Conservation (phyloP, 2,329 filamentous ascomycete genomes). For the Microcyclospora pomicola region DNA sequence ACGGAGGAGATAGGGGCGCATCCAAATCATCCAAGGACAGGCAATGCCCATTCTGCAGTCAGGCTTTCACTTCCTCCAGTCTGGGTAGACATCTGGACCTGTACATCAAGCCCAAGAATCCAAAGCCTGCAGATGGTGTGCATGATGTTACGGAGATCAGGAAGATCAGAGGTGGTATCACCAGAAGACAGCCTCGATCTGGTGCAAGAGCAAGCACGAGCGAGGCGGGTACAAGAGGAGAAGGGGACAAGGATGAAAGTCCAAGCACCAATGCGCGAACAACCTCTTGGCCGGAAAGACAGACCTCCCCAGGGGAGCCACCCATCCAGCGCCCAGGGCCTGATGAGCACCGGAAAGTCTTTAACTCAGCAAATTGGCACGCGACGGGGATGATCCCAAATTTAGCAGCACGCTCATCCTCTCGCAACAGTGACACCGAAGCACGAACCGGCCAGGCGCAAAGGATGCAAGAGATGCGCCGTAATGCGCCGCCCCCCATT, state of each 20-base stretch:
- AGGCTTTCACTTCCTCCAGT: constrained; percentile 85
- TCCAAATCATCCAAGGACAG: constrained; percentile 60
- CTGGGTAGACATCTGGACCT: constrained; percentile 87
- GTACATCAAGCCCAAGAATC: constrained; percentile 88
- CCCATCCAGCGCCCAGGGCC: too few species aligned
- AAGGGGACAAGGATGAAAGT: constrained; percentile 1
- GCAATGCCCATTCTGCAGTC: constrained; percentile 73
- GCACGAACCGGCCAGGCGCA: constrained; percentile 13
- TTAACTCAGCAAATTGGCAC: constrained; percentile 49
- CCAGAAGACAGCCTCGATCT: constrained; percentile 62
- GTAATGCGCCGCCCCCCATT: constrained; percentile 12
- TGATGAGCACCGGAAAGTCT: too few species aligned
- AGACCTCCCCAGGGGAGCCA: constrained; percentile 1
- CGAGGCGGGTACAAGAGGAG: constrained; percentile 4
- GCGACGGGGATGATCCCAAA: constrained; percentile 66
- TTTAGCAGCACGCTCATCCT: constrained; percentile 33
- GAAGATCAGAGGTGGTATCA: constrained; percentile 72
- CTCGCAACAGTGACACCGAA: constrained; percentile 18
- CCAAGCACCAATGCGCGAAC: background rate
- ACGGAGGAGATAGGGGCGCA: constrained; percentile 3
- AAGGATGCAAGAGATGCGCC: constrained; percentile 17
- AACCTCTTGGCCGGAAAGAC: background rate
- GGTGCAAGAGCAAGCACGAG: constrained; percentile 10
- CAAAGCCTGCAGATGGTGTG: constrained; percentile 70
- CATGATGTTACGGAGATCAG: constrained; percentile 84